Percentiles rank a stretch among this genome's conserved stretches.
Conservation (phyloP, 768 basidiomycete genomes). For the Cystoderma amianthinum region DNA sequence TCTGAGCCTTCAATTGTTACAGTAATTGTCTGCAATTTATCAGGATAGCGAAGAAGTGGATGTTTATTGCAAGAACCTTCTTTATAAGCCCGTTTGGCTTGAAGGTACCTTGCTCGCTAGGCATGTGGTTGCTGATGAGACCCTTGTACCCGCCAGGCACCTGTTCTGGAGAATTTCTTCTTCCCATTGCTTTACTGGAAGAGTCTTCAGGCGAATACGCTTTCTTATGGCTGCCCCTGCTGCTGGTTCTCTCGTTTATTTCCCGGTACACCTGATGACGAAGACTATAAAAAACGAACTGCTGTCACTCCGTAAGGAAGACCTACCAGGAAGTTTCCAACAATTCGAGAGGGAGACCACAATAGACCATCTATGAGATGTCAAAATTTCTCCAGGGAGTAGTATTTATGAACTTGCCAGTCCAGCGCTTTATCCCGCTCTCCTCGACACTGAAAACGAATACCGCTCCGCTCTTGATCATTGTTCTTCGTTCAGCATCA, state of each 20-base stretch:
- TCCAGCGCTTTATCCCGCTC: slow-evolving; percentile 86
- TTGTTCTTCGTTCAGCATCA: slow-evolving; percentile 66
- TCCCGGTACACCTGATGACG: slow-evolving; percentile 71
- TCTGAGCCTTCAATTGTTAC: slow-evolving; percentile 73
- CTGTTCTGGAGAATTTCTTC: slow-evolving; percentile 34
- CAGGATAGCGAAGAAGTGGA: no score
- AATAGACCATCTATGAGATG: slow-evolving; percentile 44
- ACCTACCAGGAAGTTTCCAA: slow-evolving; percentile 77
- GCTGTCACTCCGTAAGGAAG: not conserved
- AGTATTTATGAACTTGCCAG: slow-evolving; percentile 33
- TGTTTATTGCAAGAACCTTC: slow-evolving; percentile 41
- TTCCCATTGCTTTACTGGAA: slow-evolving; percentile 25
- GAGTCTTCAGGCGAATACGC: slow-evolving; percentile 44
- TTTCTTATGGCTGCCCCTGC: slow-evolving; percentile 44
- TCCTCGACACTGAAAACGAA: slow-evolving; percentile 89
- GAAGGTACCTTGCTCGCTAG: slow-evolving; percentile 51
- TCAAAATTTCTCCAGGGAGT: slow-evolving; percentile 5
- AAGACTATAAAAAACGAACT: not conserved
- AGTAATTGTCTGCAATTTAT: slow-evolving; percentile 91
- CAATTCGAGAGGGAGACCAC: slow-evolving; percentile 82
- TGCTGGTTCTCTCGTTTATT: slow-evolving; percentile 60
- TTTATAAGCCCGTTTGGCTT: slow-evolving; percentile 74
- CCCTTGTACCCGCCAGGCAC: slow-evolving; percentile 23
- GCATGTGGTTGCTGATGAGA: slow-evolving; percentile 20
- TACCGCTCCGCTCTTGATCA: slow-evolving; percentile 63